Evolutionary conservation across 116 monocot species (phyloP).

Genomic region (Posidonia oceanica): DNA sequence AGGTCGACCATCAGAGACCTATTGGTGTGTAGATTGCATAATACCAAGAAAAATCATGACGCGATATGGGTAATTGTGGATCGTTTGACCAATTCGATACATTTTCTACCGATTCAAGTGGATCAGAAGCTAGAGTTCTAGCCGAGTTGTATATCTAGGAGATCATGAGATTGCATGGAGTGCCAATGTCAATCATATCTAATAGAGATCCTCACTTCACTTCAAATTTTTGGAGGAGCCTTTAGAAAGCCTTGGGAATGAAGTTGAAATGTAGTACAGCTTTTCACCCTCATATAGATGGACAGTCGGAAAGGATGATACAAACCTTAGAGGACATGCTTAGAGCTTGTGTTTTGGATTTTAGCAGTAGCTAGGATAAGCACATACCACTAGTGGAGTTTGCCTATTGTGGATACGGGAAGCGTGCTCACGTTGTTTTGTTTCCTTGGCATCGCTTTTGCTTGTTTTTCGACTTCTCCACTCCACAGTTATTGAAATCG

Average conservation of each 20-base stretch:
- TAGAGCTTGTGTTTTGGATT: neutral
- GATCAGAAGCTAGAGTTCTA: neutral
- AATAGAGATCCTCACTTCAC: slow-evolving; percentile 6
- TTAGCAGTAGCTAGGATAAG: neutral
- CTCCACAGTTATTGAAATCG: too few species aligned
- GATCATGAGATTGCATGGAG: slow-evolving; percentile 4
- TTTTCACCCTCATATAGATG: too few species aligned
- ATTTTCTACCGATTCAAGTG: slow-evolving; percentile 7
- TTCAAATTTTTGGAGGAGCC: neutral
- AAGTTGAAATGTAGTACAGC: too few species aligned
- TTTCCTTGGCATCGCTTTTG: too few species aligned
- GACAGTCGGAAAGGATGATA: too few species aligned
- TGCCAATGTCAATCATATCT: neutral
- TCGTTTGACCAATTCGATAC: slow-evolving; percentile 6
- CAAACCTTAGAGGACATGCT: neutral
- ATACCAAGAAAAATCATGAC: slow-evolving; percentile 1
- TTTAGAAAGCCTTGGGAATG: too few species aligned
- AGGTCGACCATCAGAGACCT: too few species aligned
- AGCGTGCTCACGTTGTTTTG: too few species aligned
- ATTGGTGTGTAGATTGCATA: slow-evolving; percentile 6
- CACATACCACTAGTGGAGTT: neutral
- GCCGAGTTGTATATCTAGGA: neutral
- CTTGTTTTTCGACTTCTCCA: too few species aligned
- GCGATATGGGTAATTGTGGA: slow-evolving; percentile 5
- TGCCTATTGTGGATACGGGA: too few species aligned